Evolutionary conservation across 2,329 filamentous ascomycete genomes (phyloP).

Genomic region (Coniochaeta sp.): DNA sequence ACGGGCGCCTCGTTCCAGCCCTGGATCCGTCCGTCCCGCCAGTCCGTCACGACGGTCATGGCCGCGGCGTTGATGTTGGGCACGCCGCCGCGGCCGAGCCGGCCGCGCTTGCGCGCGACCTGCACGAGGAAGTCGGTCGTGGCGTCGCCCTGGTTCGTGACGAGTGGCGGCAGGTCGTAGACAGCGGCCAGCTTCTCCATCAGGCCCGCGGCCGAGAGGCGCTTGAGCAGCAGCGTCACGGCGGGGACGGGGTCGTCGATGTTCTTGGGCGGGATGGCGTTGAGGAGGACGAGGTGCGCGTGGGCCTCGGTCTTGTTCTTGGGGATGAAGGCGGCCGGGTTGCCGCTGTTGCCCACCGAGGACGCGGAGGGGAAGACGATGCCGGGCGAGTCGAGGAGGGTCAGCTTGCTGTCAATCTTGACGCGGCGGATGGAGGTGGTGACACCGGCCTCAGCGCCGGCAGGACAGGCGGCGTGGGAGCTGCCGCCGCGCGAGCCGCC

Average conservation of each 20-base stretch:
- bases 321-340: slow-evolving; percentile 34
- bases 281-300: slow-evolving; percentile 79
- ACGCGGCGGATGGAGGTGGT: slow-evolving; percentile 83
- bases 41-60: slow-evolving; percentile 92
- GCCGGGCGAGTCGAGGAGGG: slow-evolving; percentile 86
- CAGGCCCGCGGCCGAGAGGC: slow-evolving; percentile 65
- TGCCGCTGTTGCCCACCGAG: slow-evolving; percentile 22
- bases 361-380: slow-evolving; percentile 80
- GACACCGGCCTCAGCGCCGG: slow-evolving; percentile 85
- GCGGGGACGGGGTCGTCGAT: slow-evolving; percentile 89
- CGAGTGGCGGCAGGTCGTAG: slow-evolving; percentile 77
- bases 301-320: slow-evolving; percentile 66
- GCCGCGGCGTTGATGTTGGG: slow-evolving; percentile 84
- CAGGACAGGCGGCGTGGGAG: slow-evolving; percentile 64
- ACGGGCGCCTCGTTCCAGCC: slow-evolving; percentile 80
- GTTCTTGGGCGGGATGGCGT: slow-evolving; percentile 87
- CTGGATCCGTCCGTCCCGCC: slow-evolving; percentile 90
- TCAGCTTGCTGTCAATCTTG: slow-evolving; percentile 92
- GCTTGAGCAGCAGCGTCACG: slow-evolving; percentile 74
- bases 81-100: slow-evolving; percentile 80
- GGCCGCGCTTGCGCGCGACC: slow-evolving; percentile 85
- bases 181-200: slow-evolving; percentile 73
- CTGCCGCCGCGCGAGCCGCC: slow-evolving; percentile 48
- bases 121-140: slow-evolving; percentile 92
- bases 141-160: slow-evolving; percentile 64